Evolutionary conservation across 805 yeast species (phyloP), one percentile per base, ranked within the genome.

Genomic region (Sugiyamaella marilandica): DNA sequence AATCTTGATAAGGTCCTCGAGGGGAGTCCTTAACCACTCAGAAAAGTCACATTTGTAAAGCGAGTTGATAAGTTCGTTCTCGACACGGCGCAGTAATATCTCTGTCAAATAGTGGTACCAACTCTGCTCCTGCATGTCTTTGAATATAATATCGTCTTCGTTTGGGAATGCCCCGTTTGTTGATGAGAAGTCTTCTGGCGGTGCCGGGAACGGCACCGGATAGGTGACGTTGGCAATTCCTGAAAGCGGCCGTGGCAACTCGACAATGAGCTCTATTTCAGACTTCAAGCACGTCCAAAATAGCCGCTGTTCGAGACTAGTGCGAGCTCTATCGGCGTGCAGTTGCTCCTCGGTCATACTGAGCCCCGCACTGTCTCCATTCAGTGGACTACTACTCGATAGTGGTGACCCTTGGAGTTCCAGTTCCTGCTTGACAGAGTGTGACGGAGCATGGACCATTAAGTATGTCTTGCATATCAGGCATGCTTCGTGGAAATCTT

Each of bases 281-380:
- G 58, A 55, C 41, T 55, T 55, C 33, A 55, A 51, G 33, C 55
- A 55, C 10, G 58, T 55, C 58, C 58, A 55, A 41, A 52, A 55
- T n/a, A 55, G 49, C 5, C 58, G 47, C 45, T 55, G 58, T 41
- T 53, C 58, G 2, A 54, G 36, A 44, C 51, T 41, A n/a, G 47
- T 31, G n/a, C 52, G 26, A 5, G 55, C 47, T 19, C 39, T 49
- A 41, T 49, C 47, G 8, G 13, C 24, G 5, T 19, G 43, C n/a
- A 31, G 47, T 11, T 31, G 34, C 19, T 24, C 46, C n/a, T 43
- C 46, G 5, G 14, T 26, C 35, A 19, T n/a, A 24, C 29, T 24
- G 7, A 24, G 29, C 29, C 29, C 29, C 29, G 7, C 3, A 8
- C 8, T 34, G 24, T 39, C 43, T 39, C 43, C 43, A 16, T 39